Percentiles rank a stretch among this genome's conserved stretches.
These are phyloP conservation scores for Ophiocordyceps polyrhachis-furcata DNA, from an alignment of 2,329 filamentous ascomycete species.

Conservation along the genomic window DNA sequence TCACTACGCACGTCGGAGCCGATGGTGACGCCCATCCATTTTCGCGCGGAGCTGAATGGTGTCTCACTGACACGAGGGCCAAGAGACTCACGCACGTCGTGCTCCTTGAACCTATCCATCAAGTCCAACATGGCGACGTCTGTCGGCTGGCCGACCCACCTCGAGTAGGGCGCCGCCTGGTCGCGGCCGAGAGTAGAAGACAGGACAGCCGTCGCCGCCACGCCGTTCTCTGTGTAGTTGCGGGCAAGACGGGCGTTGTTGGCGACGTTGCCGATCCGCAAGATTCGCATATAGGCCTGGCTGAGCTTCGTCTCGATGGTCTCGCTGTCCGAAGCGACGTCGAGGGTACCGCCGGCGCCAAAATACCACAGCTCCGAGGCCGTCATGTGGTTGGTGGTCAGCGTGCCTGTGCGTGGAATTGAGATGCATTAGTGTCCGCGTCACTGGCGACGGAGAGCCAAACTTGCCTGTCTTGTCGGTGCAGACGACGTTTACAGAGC, in stretches of 20 bases:
- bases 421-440: not conserved
- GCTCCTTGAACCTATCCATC: slow-evolving; percentile 75
- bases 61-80: slow-evolving; percentile 71
- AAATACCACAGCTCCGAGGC: slow-evolving; percentile 95
- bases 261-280: slow-evolving; percentile 88
- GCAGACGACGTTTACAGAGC: slow-evolving; percentile 98
- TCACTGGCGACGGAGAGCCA: not conserved
- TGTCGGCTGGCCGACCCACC: slow-evolving; percentile 93
- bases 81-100: slow-evolving; percentile 74
- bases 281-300: slow-evolving; percentile 56
- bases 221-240: slow-evolving; percentile 47
- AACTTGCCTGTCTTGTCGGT: slow-evolving; percentile 77
- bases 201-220: slow-evolving; percentile 56
- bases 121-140: slow-evolving; percentile 95
- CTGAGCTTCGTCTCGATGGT: slow-evolving; percentile 41
- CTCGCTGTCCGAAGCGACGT: slow-evolving; percentile 36
- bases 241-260: slow-evolving; percentile 79
- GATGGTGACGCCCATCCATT: slow-evolving; percentile 97
- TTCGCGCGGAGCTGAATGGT: slow-evolving; percentile 90
- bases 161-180: slow-evolving; percentile 46
- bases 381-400: slow-evolving; percentile 98
- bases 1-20: slow-evolving; percentile 39
- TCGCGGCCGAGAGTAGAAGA: slow-evolving; percentile 57
- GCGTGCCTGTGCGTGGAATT: slow-evolving; percentile 37
- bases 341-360: slow-evolving; percentile 36